Evolutionary conservation across 331 rosid genomes (phyloP).

Genomic region (Malus hybrid): DNA sequence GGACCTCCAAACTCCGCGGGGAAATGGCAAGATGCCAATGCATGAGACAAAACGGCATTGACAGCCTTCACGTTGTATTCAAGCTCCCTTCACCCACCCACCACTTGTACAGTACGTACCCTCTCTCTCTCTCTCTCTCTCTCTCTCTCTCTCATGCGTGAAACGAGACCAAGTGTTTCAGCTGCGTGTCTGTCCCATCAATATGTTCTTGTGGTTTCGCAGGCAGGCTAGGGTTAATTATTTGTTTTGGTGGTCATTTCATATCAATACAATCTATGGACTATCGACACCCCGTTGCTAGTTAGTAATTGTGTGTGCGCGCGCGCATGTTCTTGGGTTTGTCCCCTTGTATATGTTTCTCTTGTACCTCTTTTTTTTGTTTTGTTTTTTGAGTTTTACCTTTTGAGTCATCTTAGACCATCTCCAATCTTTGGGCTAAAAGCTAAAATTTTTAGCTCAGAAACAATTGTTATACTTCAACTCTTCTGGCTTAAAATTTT

Average conservation of each 20-base stretch:
- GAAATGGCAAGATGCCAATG: conserved; percentile 15
- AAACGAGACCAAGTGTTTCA: no score
- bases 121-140: neutral
- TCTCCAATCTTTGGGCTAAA: no score
- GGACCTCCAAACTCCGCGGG: neutral
- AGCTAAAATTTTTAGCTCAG: no score
- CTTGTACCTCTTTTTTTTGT: neutral
- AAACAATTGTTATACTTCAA: no score
- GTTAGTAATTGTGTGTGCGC: neutral
- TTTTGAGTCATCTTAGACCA: no score
- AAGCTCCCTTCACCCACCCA: conserved; percentile 5
- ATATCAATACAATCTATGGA: no score
- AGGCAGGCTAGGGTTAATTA: neutral
- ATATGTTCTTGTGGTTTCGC: neutral
- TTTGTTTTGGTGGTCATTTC: no score
- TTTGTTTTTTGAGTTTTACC: no score
- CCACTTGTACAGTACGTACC: neutral
- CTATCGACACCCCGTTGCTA: neutral
- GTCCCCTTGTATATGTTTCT: neutral
- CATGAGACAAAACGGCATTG: conserved; percentile 46
- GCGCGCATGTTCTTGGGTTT: neutral
- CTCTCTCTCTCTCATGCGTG: neutral
- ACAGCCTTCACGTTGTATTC: conserved; percentile 16
- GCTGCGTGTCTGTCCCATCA: neutral
- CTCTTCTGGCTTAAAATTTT: no score